Conservation (phyloP, 345 rosid genomes). For the Erodium maritimum region DNA sequence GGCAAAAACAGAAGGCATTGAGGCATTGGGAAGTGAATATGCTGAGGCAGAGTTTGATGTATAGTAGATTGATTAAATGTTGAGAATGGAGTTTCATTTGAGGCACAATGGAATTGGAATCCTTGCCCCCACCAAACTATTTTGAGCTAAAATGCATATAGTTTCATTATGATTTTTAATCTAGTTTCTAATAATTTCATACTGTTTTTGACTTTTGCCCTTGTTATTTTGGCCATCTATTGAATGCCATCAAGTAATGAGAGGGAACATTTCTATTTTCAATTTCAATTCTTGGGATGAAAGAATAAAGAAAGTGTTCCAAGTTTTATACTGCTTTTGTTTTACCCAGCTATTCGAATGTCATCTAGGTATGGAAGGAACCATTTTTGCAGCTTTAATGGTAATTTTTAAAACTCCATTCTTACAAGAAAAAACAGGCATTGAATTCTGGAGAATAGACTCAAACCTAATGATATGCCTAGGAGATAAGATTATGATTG, state of each 20-base stretch:
- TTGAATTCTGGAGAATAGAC: background rate
- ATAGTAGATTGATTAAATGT: background rate
- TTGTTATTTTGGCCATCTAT: background rate
- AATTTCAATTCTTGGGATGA: no score
- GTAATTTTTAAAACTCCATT: background rate
- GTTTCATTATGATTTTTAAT: no score
- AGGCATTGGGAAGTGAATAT: conserved; percentile 7
- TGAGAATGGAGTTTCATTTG: background rate
- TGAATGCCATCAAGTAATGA: background rate
- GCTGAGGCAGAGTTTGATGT: background rate
- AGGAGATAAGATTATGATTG: background rate
- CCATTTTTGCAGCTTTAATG: background rate
- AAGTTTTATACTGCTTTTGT: no score
- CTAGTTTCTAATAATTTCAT: no score
- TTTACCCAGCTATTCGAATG: background rate
- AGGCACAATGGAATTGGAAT: background rate
- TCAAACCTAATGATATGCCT: background rate
- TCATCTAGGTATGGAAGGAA: background rate
- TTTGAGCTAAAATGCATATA: background rate
- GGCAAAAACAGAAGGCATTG: conserved; percentile 18
- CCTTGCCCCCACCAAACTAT: background rate
- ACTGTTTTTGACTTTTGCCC: background rate
- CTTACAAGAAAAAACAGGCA: background rate
- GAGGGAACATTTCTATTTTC: background rate
- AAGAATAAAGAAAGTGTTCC: no score